Conservation (phyloP, 768 basidiomycete species). For the Trametes meyenii region DNA sequence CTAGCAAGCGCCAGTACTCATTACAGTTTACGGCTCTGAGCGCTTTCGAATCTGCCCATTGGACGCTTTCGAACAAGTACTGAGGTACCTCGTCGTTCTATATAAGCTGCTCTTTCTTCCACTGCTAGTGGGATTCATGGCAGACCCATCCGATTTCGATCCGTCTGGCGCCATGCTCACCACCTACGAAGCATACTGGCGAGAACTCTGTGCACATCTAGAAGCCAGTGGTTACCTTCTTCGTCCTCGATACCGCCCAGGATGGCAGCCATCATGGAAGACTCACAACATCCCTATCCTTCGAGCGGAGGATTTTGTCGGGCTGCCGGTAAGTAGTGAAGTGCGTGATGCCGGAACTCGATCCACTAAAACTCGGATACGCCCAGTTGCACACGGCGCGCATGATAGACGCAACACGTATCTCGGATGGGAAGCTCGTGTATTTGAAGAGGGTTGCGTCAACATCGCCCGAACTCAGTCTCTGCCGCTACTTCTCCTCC, state of each 20-base stretch:
- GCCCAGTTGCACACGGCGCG: not conserved
- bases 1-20: too few species aligned
- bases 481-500: conserved; percentile 18
- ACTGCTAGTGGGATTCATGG: too few species aligned
- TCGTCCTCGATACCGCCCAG: not conserved
- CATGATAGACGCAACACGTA: conserved; percentile 24
- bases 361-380: not conserved
- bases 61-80: too few species aligned
- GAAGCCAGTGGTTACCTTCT: not conserved
- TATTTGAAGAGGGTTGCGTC: conserved; percentile 23
- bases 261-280: conserved; percentile 1
- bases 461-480: conserved; percentile 11
- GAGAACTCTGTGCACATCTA: not conserved
- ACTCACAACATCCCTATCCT: not conserved
- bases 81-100: too few species aligned
- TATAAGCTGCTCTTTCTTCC: too few species aligned
- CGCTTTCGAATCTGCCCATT: too few species aligned
- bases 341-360: not conserved
- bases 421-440: conserved; percentile 22
- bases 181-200: conserved; percentile 4
- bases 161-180: too few species aligned
- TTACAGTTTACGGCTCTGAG: too few species aligned
- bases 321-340: not conserved
- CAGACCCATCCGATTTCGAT: too few species aligned
- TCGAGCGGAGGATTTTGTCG: not conserved